phyloP scores from a whole-genome alignment of 345 rosid genomes.

The Populus davidiana region DNA sequence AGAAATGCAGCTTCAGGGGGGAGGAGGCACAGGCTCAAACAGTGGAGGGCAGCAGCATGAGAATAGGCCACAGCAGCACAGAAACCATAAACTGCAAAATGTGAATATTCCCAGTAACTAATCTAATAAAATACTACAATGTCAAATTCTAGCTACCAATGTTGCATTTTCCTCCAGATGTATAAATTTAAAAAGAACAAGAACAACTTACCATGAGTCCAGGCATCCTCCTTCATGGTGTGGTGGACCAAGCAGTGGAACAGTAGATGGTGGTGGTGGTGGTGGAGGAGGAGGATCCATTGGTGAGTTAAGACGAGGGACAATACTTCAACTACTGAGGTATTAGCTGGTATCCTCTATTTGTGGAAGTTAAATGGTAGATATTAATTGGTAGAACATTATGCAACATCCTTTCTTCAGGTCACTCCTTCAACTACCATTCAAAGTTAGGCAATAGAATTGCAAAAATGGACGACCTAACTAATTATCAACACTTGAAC shows the following conservation, averaged over 20 bases:
- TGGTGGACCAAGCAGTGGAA: slow-evolving; percentile 38
- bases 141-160: neutral
- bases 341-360: neutral
- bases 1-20: slow-evolving; percentile 25
- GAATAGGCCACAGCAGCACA: slow-evolving; percentile 54
- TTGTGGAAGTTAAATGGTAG: neutral
- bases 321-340: neutral
- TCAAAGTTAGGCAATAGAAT: slow-evolving; percentile 19
- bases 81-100: slow-evolving; percentile 46
- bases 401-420: slow-evolving; percentile 15
- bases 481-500: neutral
- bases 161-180: neutral
- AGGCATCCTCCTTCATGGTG: slow-evolving; percentile 32
- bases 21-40: slow-evolving; percentile 48
- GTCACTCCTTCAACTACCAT: slow-evolving; percentile 32
- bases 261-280: slow-evolving; percentile 33
- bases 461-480: neutral
- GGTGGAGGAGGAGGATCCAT: slow-evolving; percentile 33
- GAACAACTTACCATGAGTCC: slow-evolving; percentile 40
- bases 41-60: slow-evolving; percentile 58
- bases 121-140: neutral
- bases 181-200: neutral
- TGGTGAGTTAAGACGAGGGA: neutral
- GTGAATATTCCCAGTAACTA: neutral
- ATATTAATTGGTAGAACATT: neutral